Evolutionary conservation across 176 grass and related monocot species (phyloP).

Genomic region (Carex pumila): DNA sequence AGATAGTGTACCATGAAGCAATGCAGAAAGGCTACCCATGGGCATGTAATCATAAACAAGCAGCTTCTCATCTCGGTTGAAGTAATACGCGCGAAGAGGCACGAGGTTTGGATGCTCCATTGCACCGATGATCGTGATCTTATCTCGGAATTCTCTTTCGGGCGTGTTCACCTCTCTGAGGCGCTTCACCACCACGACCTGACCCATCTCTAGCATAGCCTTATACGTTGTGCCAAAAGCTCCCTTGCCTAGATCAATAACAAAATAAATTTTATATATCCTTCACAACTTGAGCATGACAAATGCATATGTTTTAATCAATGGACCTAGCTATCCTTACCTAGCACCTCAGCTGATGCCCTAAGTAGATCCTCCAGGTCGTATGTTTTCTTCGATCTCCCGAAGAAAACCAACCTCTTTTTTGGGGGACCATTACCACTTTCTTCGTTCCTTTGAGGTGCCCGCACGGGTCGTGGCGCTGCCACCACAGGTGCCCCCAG

Average conservation of each 20-base stretch:
- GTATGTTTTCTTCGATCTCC: conserved; percentile 50
- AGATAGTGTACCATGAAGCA: conserved; percentile 58
- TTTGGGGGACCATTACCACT: neutral
- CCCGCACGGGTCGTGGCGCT: neutral
- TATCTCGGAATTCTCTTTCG: conserved; percentile 73
- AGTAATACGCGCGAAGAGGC: conserved; percentile 61
- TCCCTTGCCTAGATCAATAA: conserved; percentile 34
- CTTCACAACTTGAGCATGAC: too few relatives aligned
- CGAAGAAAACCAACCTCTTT: conserved; percentile 73
- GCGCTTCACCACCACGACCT: conserved; percentile 55
- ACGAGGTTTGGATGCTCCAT: conserved; percentile 69
- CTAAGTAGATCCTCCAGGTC: conserved; percentile 75
- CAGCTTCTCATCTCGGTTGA: conserved; percentile 79
- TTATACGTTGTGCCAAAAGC: conserved; percentile 84
- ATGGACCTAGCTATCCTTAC: neutral
- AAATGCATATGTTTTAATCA: too few relatives aligned
- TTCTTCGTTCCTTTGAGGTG: neutral
- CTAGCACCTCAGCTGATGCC: conserved; percentile 76
- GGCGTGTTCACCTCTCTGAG: conserved; percentile 55
- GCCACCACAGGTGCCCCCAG: neutral
- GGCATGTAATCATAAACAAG: conserved; percentile 66
- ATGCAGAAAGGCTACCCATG: conserved; percentile 59
- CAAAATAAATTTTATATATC: too few relatives aligned
- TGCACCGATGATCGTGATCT: conserved; percentile 43
- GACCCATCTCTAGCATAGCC: conserved; percentile 44